Evolutionary conservation across 805 yeast genomes (phyloP).

Genomic region (Candida suzukii): DNA sequence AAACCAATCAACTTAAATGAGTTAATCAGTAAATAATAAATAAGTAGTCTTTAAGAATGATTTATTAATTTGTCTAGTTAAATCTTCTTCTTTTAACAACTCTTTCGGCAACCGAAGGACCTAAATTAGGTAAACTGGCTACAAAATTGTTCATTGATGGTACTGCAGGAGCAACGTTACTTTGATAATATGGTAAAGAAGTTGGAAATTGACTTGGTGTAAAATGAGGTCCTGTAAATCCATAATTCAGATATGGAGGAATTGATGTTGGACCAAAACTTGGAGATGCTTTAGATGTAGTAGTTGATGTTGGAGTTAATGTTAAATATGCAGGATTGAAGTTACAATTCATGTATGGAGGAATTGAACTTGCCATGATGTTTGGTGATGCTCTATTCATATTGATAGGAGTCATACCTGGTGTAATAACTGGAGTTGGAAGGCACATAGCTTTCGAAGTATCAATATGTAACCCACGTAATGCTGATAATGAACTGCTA

Average conservation of each 20-base stretch:
- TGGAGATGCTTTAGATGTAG: not conserved
- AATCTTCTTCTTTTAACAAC: not conserved
- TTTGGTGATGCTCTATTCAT: conserved; percentile 4
- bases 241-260: not conserved
- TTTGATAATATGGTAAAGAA: not conserved
- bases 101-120: not conserved
- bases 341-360: not conserved
- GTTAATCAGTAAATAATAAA: too few species aligned
- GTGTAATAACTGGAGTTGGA: conserved; percentile 26
- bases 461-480: conserved; percentile 15
- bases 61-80: too few species aligned
- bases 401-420: conserved; percentile 24
- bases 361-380: conserved; percentile 3
- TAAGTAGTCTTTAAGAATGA: not conserved
- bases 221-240: not conserved
- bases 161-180: not conserved
- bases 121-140: not conserved
- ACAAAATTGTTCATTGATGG: not conserved
- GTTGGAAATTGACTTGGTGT: not conserved
- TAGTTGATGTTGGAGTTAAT: not conserved
- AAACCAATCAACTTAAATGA: not conserved
- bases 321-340: not conserved
- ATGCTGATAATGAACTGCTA: conserved; percentile 16
- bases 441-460: conserved; percentile 7
- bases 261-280: not conserved